Conservation (phyloP, 495 filamentous ascomycete genomes). For the Thozetella sp. region DNA sequence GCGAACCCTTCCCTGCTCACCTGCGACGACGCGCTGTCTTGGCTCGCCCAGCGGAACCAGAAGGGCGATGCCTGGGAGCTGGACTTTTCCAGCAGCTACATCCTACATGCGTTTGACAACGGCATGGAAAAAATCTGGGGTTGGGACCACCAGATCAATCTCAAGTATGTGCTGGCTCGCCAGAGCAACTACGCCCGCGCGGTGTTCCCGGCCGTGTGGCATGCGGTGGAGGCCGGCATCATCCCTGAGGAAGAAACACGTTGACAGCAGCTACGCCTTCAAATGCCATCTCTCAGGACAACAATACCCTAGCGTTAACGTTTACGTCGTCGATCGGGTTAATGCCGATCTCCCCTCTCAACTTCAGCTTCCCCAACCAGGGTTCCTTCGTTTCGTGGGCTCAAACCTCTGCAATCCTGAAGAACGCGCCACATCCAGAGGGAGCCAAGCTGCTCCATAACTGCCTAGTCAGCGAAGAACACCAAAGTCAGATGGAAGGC, state of each 20-base stretch:
- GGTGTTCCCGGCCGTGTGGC: conserved; percentile 18
- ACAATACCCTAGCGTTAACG: no score
- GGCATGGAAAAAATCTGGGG: background rate
- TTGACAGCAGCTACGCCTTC: no score
- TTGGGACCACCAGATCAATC: conserved; percentile 15
- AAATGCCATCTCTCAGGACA: no score
- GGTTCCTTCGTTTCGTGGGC: no score
- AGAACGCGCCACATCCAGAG: no score
- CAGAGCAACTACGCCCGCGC: conserved; percentile 24
- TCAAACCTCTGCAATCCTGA: no score
- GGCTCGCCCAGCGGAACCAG: conserved; percentile 11
- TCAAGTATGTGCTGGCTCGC: conserved; percentile 16
- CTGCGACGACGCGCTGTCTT: conserved; percentile 15
- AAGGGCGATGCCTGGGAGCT: conserved; percentile 13
- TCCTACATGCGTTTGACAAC: conserved; percentile 21
- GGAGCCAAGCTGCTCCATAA: no score
- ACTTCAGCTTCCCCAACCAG: no score
- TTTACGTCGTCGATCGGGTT: no score
- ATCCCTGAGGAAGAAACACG: conserved; percentile 9
- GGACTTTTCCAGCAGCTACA: conserved; percentile 23
- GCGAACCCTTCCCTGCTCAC: background rate
- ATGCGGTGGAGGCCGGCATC: conserved; percentile 12
- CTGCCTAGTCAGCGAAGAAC: no score
- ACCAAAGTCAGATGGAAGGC: no score
- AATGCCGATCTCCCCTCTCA: no score